A percentile compares a stretch with the other conserved stretches of the same genome.
phyloP scores from a whole-genome alignment of 2,329 filamentous ascomycete species.

The Colletotrichum orbiculare region DNA sequence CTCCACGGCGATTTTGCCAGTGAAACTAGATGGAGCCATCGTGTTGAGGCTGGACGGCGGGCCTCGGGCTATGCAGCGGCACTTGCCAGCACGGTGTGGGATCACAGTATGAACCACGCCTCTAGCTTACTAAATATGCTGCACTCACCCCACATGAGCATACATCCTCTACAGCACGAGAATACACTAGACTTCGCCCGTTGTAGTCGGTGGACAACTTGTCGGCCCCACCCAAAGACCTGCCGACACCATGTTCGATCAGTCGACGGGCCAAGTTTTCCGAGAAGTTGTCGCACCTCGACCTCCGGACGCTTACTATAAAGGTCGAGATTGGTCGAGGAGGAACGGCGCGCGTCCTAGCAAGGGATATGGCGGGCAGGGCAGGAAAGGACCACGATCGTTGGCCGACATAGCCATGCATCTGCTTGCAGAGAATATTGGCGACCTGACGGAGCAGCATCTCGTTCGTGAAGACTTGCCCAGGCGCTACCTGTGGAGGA shows the following conservation, averaged over 20 bases:
- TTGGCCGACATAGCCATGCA: conserved; percentile 53
- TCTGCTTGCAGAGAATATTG: conserved; percentile 51
- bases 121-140: too few relatives aligned
- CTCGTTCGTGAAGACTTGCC: conserved; percentile 48
- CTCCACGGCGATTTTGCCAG: too few relatives aligned
- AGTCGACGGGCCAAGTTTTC: conserved; percentile 49
- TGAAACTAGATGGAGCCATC: too few relatives aligned
- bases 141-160: too few relatives aligned
- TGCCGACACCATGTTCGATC: conserved; percentile 46
- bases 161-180: too few relatives aligned
- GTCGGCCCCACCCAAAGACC: too few relatives aligned
- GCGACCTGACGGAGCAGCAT: conserved; percentile 46
- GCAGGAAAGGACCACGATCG: conserved; percentile 48
- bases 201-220: not conserved
- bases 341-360: conserved; percentile 42
- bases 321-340: conserved; percentile 49
- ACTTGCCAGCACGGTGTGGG: not conserved
- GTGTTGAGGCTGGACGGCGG: not conserved
- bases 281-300: conserved; percentile 50
- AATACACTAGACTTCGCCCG: not conserved
- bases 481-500: conserved; percentile 46
- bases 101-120: not conserved
- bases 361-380: conserved; percentile 40
- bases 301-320: conserved; percentile 37
- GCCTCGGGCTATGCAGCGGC: not conserved